These are phyloP conservation scores for Coemansia sp. DNA, from an alignment of 192 early-diverging fungal genomes.

Conservation along the genomic window DNA sequence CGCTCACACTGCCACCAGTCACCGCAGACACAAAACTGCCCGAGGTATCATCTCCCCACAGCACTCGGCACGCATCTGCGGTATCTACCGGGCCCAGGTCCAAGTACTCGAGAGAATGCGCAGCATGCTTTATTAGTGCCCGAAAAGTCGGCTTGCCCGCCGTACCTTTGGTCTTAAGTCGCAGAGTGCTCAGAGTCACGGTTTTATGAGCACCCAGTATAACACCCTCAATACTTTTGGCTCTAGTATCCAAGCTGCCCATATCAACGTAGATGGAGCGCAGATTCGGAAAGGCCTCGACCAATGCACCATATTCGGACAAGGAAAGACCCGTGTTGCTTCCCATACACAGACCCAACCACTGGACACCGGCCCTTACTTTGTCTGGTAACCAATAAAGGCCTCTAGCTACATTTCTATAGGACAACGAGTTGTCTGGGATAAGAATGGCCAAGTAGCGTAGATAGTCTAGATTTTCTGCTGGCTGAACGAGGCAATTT, in stretches of 20 bases:
- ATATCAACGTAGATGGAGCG: slow-evolving; percentile 7
- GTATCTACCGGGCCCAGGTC: background rate
- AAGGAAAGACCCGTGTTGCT: slow-evolving; percentile 3
- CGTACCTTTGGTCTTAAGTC: no score
- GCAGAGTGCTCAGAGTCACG: no score
- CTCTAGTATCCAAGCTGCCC: background rate
- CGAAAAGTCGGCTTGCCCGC: no score
- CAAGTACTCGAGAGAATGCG: background rate
- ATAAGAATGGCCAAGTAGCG: slow-evolving; percentile 15
- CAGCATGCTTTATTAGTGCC: background rate
- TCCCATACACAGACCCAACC: slow-evolving; percentile 23
- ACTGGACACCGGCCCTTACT: slow-evolving; percentile 9
- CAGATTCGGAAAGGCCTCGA: slow-evolving; percentile 16
- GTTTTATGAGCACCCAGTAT: no score
- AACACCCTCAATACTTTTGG: no score
- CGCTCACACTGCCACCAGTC: no score
- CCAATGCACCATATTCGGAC: slow-evolving; percentile 28
- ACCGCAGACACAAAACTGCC: no score
- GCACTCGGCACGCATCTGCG: background rate
- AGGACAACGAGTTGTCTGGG: slow-evolving; percentile 9
- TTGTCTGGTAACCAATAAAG: slow-evolving; percentile 13
- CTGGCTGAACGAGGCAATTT: background rate
- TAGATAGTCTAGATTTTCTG: background rate
- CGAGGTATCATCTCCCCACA: no score
- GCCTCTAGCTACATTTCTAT: slow-evolving; percentile 14